Conservation (phyloP, 2,329 filamentous ascomycete species). For the Cercospora zeina region DNA sequence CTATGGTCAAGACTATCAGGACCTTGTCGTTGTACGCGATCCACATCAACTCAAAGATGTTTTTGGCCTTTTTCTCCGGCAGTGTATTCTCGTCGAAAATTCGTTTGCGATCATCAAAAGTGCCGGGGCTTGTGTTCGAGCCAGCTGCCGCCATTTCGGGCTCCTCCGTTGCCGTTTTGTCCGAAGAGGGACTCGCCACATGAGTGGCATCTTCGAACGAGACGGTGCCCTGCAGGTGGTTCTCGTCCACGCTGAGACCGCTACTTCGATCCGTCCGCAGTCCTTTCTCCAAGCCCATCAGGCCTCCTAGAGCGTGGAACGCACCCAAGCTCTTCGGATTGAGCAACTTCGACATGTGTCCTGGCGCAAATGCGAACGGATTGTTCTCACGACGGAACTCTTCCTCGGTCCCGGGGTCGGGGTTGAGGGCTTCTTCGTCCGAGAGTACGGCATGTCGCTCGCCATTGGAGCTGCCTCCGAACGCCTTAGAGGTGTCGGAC, state of each 20-base stretch:
- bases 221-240: constrained; percentile 61
- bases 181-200: constrained; percentile 34
- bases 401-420: constrained; percentile 72
- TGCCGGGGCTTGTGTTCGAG: constrained; percentile 34
- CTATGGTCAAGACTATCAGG: constrained; percentile 68
- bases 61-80: constrained; percentile 69
- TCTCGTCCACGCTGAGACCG: constrained; percentile 72
- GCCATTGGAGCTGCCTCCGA: constrained; percentile 36
- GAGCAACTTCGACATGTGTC: constrained; percentile 76
- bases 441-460: constrained; percentile 57
- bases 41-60: constrained; percentile 71
- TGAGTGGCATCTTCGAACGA: constrained; percentile 64
- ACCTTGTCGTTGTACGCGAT: constrained; percentile 82
- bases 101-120: constrained; percentile 64
- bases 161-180: constrained; percentile 33
- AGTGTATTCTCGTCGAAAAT: constrained; percentile 70
- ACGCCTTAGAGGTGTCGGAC: constrained; percentile 35
- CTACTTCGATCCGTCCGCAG: constrained; percentile 63
- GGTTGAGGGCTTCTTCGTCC: constrained; percentile 68
- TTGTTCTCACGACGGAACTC: constrained; percentile 77
- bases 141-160: constrained; percentile 27
- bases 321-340: constrained; percentile 77
- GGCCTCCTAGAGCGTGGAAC: constrained; percentile 72
- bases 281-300: constrained; percentile 72
- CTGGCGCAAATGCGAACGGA: constrained; percentile 79